These are phyloP conservation scores for Scheffersomyces cryptocercus DNA, from an alignment of 1,139 yeast species.

Conservation along the genomic window DNA sequence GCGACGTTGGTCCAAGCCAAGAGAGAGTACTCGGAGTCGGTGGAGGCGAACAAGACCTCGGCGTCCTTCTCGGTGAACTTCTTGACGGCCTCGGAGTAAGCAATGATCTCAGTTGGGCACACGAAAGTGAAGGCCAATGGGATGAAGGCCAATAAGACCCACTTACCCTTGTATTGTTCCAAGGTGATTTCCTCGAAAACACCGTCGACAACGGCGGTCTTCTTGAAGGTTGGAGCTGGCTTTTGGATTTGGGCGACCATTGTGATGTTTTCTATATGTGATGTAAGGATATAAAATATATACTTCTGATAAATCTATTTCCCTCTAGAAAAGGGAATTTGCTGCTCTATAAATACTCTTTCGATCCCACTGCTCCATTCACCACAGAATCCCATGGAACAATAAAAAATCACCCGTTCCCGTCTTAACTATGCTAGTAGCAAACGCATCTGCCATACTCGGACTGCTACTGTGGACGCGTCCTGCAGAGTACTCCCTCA, in stretches of 20 bases:
- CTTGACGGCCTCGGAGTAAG: conserved; percentile 93
- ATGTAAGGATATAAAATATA: background rate
- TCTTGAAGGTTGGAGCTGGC: conserved; percentile 94
- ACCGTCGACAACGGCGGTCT: conserved; percentile 97
- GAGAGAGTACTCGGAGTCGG: conserved; percentile 96
- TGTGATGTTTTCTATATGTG: conserved; percentile 17
- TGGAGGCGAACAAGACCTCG: conserved; percentile 91
- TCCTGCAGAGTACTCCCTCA: background rate
- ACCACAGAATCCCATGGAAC: too few species aligned
- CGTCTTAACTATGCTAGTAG: too few species aligned
- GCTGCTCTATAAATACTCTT: background rate
- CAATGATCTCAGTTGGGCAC: conserved; percentile 98
- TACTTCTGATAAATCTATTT: too few species aligned
- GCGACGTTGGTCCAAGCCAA: conserved; percentile 98
- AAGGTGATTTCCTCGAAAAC: conserved; percentile 90
- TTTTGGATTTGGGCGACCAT: conserved; percentile 91
- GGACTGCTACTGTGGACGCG: background rate
- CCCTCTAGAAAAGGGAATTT: background rate
- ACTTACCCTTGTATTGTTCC: conserved; percentile 95
- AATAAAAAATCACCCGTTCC: too few species aligned
- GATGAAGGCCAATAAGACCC: conserved; percentile 95
- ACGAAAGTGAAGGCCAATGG: conserved; percentile 99
- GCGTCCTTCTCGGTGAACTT: conserved; percentile 86
- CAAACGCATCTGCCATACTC: too few species aligned
- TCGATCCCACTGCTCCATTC: too few species aligned